Evolutionary conservation across 2,329 filamentous ascomycete genomes (phyloP).

Genomic region (Trematosphaeria pertusa): DNA sequence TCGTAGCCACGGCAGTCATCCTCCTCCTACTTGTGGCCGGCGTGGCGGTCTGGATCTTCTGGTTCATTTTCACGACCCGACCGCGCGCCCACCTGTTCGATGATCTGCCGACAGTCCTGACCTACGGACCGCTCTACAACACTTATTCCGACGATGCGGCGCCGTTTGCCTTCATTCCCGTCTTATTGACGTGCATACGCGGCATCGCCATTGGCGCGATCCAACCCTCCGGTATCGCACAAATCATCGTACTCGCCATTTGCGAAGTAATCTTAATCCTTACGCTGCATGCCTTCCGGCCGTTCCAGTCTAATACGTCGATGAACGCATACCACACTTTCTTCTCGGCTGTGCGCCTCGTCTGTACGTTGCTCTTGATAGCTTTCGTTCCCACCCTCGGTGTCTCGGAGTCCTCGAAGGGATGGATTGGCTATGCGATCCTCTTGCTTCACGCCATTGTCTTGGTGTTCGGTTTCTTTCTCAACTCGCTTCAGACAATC

Average conservation of each 20-base stretch:
- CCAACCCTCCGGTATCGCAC: constrained; percentile 90
- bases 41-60: constrained; percentile 80
- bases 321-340: constrained; percentile 97
- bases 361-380: constrained; percentile 62
- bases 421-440: constrained; percentile 95
- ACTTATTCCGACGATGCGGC: constrained; percentile 95
- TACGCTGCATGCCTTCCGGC: constrained; percentile 86
- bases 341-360: constrained; percentile 78
- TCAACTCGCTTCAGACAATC: constrained; percentile 89
- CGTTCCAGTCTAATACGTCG: constrained; percentile 88
- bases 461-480: constrained; percentile 87
- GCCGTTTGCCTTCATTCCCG: constrained; percentile 85
- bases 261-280: constrained; percentile 92
- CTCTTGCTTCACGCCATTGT: constrained; percentile 84
- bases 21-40: constrained; percentile 75
- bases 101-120: constrained; percentile 84
- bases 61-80: constrained; percentile 78
- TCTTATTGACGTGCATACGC: constrained; percentile 82
- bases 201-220: constrained; percentile 92
- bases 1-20: constrained; percentile 76
- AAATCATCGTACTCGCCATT: constrained; percentile 89
- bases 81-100: constrained; percentile 91
- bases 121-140: constrained; percentile 95
- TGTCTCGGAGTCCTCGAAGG: constrained; percentile 79
- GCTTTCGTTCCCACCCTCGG: constrained; percentile 84